phyloP scores from a whole-genome alignment of 768 basidiomycete genomes.

The Hemileccinum impolitum region DNA sequence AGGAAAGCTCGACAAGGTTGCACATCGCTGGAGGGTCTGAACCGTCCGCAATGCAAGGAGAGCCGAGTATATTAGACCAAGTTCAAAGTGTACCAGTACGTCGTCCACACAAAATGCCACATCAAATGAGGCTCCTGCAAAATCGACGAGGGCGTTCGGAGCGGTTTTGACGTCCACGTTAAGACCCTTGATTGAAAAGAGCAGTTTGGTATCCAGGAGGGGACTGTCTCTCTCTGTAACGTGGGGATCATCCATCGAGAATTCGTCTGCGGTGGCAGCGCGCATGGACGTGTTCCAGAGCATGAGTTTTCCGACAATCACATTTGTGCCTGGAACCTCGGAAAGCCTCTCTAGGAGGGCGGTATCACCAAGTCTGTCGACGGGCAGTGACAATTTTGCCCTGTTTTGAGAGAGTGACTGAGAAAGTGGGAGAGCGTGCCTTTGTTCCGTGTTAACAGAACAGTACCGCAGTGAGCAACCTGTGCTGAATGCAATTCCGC shows the following conservation, averaged over 20 bases:
- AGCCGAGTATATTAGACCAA: constrained; percentile 67
- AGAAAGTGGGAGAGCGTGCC: constrained; percentile 14
- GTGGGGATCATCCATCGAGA: constrained; percentile 64
- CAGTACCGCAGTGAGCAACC: constrained; percentile 55
- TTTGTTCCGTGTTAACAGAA: constrained; percentile 34
- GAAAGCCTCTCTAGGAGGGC: constrained; percentile 39
- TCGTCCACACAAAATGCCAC: constrained; percentile 50
- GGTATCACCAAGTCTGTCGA: constrained; percentile 48
- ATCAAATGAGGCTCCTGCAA: constrained; percentile 32
- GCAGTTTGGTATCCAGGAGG: constrained; percentile 37
- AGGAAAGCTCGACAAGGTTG: constrained; percentile 14
- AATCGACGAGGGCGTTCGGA: constrained; percentile 4
- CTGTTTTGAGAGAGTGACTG: constrained; percentile 43
- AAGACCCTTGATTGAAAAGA: constrained; percentile 40
- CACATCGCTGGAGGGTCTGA: constrained; percentile 34
- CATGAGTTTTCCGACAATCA: constrained; percentile 42
- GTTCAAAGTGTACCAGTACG: constrained; percentile 49
- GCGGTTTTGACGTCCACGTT: constrained; percentile 27
- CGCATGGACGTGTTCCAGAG: constrained; percentile 52
- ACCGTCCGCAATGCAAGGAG: constrained; percentile 61
- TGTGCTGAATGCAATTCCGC: constrained; percentile 63
- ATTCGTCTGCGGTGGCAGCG: constrained; percentile 62
- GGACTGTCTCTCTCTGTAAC: constrained; percentile 53
- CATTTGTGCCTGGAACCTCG: constrained; percentile 32
- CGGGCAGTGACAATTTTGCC: constrained; percentile 50